Conservation (phyloP, 768 basidiomycete species). For the Crucibulum laeve region DNA sequence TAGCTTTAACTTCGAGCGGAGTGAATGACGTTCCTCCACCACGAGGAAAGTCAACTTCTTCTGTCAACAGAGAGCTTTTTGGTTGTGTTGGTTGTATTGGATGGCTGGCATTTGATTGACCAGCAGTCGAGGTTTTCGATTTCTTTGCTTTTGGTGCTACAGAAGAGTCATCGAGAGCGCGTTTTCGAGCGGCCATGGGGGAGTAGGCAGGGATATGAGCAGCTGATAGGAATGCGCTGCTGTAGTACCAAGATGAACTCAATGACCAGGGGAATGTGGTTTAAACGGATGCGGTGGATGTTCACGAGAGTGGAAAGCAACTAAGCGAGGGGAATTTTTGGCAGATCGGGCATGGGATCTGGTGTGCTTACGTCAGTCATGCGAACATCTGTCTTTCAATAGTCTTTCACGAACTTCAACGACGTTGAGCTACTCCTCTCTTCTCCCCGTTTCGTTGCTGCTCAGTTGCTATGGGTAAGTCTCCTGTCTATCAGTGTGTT, state of each 20-base stretch:
- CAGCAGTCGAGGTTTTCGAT: constrained; percentile 38
- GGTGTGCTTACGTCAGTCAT: constrained; percentile 12
- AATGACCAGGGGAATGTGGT: too few species aligned
- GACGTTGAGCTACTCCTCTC: not conserved
- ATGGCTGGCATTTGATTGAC: constrained; percentile 18
- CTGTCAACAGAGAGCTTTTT: constrained; percentile 32
- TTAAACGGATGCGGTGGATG: too few species aligned
- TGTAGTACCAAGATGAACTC: too few species aligned
- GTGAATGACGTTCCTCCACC: constrained; percentile 91
- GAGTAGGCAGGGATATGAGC: constrained; percentile 1
- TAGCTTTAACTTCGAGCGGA: constrained; percentile 82
- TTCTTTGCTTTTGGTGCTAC: constrained; percentile 56
- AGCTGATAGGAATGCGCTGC: too few species aligned
- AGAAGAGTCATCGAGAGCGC: constrained; percentile 50
- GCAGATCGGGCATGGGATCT: constrained; percentile 19
- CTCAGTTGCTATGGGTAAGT: constrained; percentile 31
- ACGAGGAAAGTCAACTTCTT: constrained; percentile 92
- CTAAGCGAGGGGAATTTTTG: constrained; percentile 19
- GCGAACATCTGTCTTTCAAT: too few species aligned
- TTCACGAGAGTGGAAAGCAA: too few species aligned
- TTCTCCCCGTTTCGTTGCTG: not conserved
- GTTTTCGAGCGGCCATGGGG: constrained; percentile 54
- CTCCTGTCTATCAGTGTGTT: not conserved
- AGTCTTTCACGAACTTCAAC: too few species aligned
- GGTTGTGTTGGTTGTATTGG: constrained; percentile 21